Evolutionary conservation across 345 rosid species (phyloP), one percentile per base, ranked within the genome.

Genomic region (Citrus unshiu): DNA sequence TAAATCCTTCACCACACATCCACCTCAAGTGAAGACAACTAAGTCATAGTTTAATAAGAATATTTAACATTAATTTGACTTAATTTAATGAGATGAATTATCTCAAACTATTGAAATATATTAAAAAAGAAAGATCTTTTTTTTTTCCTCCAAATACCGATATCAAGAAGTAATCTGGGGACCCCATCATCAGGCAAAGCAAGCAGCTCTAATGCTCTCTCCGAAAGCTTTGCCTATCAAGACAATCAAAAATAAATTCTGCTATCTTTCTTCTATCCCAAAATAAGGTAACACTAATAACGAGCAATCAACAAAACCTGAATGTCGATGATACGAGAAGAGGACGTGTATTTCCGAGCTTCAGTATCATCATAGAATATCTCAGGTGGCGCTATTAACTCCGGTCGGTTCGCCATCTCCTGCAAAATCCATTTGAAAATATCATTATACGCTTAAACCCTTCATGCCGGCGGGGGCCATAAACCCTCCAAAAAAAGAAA

Each of bases 181-280:
- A 93, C 78, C 25, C 86, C 97, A 78, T 96, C 98, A 21, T 88
- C 91, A 0, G 98, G 98, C 79, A 96, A 82, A 71, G 93, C 94
- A 73, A 96, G 95, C 79, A 96, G 98, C 88, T 96, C 99, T 74
- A 94, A 27, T 74, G 98, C 99, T 88, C 99, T 93, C 89, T 94
- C 95, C 2, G 99, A 93, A 9, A 94, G 87, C 72, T 85, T 86
- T 4, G 97, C 90, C 97, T 96, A 77, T 66, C 57, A 65, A 60
- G 12, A 75, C 79, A 57, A 37, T 70, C 14, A 63, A 25, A 29
- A 30, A 4, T 27, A 35, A 63, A 43, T 63, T 62, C 60, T 8
- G 5, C 30, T 30, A 43, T 74, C 60, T 2, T 18, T 25, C 37
- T 27, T 74, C 13, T 7, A 24, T 57, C 18, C 7, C 22, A 70